Evolutionary conservation across 768 basidiomycete species (phyloP), one percentile per base, ranked within the genome.

Genomic region (Suillus fuscotomentosus): DNA sequence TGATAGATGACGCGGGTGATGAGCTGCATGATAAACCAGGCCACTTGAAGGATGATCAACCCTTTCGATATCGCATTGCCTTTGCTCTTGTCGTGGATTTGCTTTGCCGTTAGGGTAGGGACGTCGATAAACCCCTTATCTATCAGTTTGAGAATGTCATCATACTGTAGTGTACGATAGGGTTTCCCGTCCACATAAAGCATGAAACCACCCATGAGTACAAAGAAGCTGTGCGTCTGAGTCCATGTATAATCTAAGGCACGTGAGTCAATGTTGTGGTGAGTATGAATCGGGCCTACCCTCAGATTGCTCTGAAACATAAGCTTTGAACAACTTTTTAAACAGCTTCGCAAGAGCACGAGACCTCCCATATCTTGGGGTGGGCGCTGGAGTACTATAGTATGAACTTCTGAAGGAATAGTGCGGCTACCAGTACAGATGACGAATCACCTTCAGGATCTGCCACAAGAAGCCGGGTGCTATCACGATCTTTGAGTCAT

Each of bases 21-120:
- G 57, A 72, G 71, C 43, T 78, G 74, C 13, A 71, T 60, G 43
- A 72, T 56, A 64, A 81, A 82, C 78, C 79, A 80, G 0, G 69
- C 41, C 9, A 75, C 72, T 57, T 82, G 81, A 7, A 72, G 38
- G 14, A 78, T 38, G 47, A 13, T 0, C n/a, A 22, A 22, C 22
- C 47, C 47, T 22, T 47, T 47, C n/a, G 47, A 47, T 47, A 82
- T 60, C 2, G 60, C 62, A 57, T 79, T 74, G 3, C 74, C 76
- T 66, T 80, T 80, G 67, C 70, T 72, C 36, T 60, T 67, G 60
- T 75, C 71, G n/a, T n/a, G 17, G 43, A 76, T 72, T 3, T 67
- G 65, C 14, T 39, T 50, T 15, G 66, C 63, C 9, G 64, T 45
- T 31, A 70, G n/a, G 7, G 9, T 57, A 57, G 24, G 47, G 43